Conservation (phyloP, 1,284 basidiomycete genomes). For the Cystobasidiaceae sp. region DNA sequence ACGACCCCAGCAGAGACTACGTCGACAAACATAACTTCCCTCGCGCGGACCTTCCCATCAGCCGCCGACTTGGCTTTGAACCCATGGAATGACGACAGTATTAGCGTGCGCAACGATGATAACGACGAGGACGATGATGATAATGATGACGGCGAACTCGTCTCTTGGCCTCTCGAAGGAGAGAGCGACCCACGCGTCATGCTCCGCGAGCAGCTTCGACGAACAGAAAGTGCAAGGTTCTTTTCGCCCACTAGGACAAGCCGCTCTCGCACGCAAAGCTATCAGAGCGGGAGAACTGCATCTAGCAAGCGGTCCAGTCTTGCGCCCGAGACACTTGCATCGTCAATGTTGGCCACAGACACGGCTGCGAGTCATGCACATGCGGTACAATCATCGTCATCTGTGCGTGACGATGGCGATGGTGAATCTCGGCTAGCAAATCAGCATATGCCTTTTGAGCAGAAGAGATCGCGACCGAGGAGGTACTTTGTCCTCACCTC, state of each 20-base stretch:
- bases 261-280: background rate
- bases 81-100: background rate
- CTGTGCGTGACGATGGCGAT: too few species aligned
- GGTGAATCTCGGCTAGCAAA: too few species aligned
- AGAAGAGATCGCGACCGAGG: background rate
- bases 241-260: background rate
- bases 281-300: too few species aligned
- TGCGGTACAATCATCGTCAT: too few species aligned
- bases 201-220: slow-evolving; percentile 17
- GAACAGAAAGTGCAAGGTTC: background rate
- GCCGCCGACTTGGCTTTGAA: too few species aligned
- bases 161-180: background rate
- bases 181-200: slow-evolving; percentile 4
- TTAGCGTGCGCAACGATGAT: background rate
- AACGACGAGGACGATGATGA: background rate
- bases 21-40: background rate
- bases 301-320: too few species aligned
- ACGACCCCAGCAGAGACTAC: background rate
- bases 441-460: too few species aligned
- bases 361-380: too few species aligned
- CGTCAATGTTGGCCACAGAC: too few species aligned
- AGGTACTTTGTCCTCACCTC: slow-evolving; percentile 83
- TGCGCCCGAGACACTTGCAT: too few species aligned
- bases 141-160: slow-evolving; percentile 6
- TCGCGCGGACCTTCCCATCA: too few species aligned